Conservation (phyloP, 2,329 filamentous ascomycete species). For the Epichloe elymi region DNA sequence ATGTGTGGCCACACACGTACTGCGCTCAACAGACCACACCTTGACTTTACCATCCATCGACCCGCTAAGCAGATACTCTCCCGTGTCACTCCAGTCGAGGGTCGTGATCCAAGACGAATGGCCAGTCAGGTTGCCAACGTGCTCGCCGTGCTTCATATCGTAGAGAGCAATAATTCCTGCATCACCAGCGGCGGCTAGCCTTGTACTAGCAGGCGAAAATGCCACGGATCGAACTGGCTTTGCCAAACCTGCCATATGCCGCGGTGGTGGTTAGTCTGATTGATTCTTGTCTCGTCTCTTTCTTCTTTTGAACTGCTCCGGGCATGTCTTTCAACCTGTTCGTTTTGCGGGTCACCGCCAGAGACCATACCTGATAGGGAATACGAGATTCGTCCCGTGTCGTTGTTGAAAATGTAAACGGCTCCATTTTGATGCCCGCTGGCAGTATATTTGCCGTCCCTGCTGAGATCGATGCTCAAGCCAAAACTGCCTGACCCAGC, state of each 20-base stretch:
- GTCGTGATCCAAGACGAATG: slow-evolving; percentile 82
- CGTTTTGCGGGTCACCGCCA: not conserved
- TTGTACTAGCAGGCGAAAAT: slow-evolving; percentile 75
- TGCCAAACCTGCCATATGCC: slow-evolving; percentile 48
- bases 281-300: not conserved
- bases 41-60: slow-evolving; percentile 90
- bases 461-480: slow-evolving; percentile 68
- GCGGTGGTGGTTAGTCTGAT: not conserved
- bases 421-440: slow-evolving; percentile 87
- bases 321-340: not conserved
- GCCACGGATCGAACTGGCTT: slow-evolving; percentile 75
- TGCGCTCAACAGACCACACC: slow-evolving; percentile 82
- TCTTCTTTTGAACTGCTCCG: not conserved
- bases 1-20: slow-evolving; percentile 80
- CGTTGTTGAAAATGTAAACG: slow-evolving; percentile 91
- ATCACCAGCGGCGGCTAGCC: slow-evolving; percentile 83
- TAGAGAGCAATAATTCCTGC: slow-evolving; percentile 81
- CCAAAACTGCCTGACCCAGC: slow-evolving; percentile 75
- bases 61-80: slow-evolving; percentile 80
- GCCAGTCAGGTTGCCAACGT: slow-evolving; percentile 70
- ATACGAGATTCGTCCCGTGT: slow-evolving; percentile 71
- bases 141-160: slow-evolving; percentile 83
- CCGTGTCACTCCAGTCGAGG: slow-evolving; percentile 85
- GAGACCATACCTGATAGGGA: slow-evolving; percentile 55
- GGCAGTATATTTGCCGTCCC: slow-evolving; percentile 73